Evolutionary conservation across 441 rosid species (phyloP).

Genomic region (Erysimum cheiri): DNA sequence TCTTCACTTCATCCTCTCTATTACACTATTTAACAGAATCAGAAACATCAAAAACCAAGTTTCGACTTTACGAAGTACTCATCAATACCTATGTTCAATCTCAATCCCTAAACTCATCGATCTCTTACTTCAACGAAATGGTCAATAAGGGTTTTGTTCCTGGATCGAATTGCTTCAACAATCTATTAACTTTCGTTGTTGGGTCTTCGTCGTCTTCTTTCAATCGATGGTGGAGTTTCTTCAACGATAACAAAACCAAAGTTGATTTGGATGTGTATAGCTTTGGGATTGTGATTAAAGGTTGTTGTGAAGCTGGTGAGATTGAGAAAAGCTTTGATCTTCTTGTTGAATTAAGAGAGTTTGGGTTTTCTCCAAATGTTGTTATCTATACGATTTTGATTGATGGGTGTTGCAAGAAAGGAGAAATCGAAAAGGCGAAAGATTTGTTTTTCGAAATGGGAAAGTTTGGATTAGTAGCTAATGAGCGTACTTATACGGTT

Average conservation of each 20-base stretch:
- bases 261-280: slow-evolving; percentile 63
- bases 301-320: slow-evolving; percentile 66
- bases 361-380: slow-evolving; percentile 59
- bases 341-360: slow-evolving; percentile 51
- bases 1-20: slow-evolving; percentile 56
- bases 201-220: slow-evolving; percentile 50
- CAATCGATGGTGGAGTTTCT: slow-evolving; percentile 54
- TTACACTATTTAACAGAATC: slow-evolving; percentile 51
- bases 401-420: slow-evolving; percentile 79
- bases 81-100: slow-evolving; percentile 58
- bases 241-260: slow-evolving; percentile 42
- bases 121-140: slow-evolving; percentile 58
- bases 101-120: slow-evolving; percentile 49
- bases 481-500: slow-evolving; percentile 72
- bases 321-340: slow-evolving; percentile 55
- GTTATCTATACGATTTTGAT: slow-evolving; percentile 76
- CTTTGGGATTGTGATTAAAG: slow-evolving; percentile 73
- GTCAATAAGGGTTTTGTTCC: slow-evolving; percentile 51
- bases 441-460: slow-evolving; percentile 59
- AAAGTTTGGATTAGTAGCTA: slow-evolving; percentile 65
- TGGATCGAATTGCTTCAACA: slow-evolving; percentile 53
- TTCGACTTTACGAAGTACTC: slow-evolving; percentile 54
- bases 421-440: slow-evolving; percentile 58
- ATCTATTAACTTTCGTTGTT: slow-evolving; percentile 49
- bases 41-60: slow-evolving; percentile 25